Percentiles rank a stretch among this genome's conserved stretches.
These are phyloP conservation scores for Sporothrix inflata DNA, from an alignment of 2,329 filamentous ascomycete species.

Conservation along the genomic window DNA sequence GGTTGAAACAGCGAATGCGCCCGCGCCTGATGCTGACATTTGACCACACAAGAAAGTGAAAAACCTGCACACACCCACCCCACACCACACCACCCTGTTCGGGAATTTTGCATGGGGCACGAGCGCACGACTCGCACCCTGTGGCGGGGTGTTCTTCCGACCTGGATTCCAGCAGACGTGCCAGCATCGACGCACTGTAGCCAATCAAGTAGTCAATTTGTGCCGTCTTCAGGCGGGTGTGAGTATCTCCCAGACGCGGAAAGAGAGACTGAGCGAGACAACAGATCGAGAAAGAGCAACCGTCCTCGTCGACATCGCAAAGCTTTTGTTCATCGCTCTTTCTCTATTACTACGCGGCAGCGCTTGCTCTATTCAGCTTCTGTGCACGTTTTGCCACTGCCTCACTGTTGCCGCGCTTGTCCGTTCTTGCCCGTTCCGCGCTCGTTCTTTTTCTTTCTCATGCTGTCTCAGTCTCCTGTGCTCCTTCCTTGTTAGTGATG, in stretches of 20 bases:
- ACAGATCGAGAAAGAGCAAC: background rate
- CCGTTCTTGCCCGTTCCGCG: background rate
- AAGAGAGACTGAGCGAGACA: background rate
- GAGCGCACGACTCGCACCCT: background rate
- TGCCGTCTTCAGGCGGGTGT: background rate
- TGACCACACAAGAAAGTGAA: background rate
- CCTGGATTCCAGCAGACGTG: background rate
- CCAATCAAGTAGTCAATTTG: background rate
- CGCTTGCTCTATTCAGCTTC: slow-evolving; percentile 20
- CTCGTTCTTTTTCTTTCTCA: background rate
- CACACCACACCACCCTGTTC: slow-evolving; percentile 13
- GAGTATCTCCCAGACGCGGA: no score
- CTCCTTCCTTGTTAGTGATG: slow-evolving; percentile 1
- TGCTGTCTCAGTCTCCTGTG: background rate
- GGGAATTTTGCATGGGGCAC: background rate
- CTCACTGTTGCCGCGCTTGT: background rate
- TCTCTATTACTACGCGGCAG: slow-evolving; percentile 18
- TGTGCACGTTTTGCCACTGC: background rate
- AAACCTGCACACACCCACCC: slow-evolving; percentile 10
- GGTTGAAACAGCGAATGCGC: slow-evolving; percentile 13
- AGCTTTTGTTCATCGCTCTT: slow-evolving; percentile 12
- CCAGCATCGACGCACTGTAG: background rate
- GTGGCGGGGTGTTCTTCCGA: background rate
- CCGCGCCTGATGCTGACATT: background rate
- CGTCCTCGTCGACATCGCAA: background rate